These are phyloP conservation scores for Apiotrichum laibachii DNA, from an alignment of 1,284 basidiomycete species.

Conservation along the genomic window DNA sequence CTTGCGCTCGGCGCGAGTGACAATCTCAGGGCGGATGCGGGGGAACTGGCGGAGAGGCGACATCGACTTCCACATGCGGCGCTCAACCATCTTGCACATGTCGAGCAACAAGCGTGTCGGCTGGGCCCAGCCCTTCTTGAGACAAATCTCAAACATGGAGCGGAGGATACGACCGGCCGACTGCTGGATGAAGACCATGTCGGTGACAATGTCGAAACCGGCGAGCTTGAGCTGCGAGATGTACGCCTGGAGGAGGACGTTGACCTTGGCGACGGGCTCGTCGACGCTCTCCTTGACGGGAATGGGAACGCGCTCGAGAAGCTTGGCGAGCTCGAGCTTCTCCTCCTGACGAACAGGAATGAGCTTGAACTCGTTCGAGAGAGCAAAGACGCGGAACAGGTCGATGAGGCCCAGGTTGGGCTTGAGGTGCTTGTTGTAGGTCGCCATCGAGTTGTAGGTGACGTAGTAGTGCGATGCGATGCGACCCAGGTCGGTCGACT, in stretches of 20 bases:
- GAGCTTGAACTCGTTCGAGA: slow-evolving; percentile 96
- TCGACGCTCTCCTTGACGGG: slow-evolving; percentile 97
- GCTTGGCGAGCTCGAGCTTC: slow-evolving; percentile 86
- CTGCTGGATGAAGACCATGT: slow-evolving; percentile 96
- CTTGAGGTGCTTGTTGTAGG: slow-evolving; percentile 91
- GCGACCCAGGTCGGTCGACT: slow-evolving; percentile 84
- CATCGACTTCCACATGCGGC: slow-evolving; percentile 96
- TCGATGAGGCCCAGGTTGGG: slow-evolving; percentile 85
- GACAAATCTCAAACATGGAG: slow-evolving; percentile 96
- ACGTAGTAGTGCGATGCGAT: slow-evolving; percentile 98
- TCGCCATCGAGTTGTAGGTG: slow-evolving; percentile 92
- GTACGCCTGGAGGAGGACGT: slow-evolving; percentile 91
- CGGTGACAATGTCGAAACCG: slow-evolving; percentile 93
- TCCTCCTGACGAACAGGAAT: slow-evolving; percentile 80
- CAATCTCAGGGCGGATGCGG: slow-evolving; percentile 62
- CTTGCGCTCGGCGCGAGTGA: slow-evolving; percentile 92
- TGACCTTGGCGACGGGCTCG: slow-evolving; percentile 95
- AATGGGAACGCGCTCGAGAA: slow-evolving; percentile 92
- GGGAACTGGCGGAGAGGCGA: slow-evolving; percentile 95
- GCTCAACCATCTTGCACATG: slow-evolving; percentile 96
- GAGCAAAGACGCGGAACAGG: slow-evolving; percentile 91
- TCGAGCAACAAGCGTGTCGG: slow-evolving; percentile 88
- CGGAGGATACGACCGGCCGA: slow-evolving; percentile 90
- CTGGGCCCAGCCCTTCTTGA: slow-evolving; percentile 96
- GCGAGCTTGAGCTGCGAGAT: slow-evolving; percentile 93